Evolutionary conservation across 176 grass and related monocot species (phyloP), one percentile per base, ranked within the genome.

Genomic region (Poa pratensis): DNA sequence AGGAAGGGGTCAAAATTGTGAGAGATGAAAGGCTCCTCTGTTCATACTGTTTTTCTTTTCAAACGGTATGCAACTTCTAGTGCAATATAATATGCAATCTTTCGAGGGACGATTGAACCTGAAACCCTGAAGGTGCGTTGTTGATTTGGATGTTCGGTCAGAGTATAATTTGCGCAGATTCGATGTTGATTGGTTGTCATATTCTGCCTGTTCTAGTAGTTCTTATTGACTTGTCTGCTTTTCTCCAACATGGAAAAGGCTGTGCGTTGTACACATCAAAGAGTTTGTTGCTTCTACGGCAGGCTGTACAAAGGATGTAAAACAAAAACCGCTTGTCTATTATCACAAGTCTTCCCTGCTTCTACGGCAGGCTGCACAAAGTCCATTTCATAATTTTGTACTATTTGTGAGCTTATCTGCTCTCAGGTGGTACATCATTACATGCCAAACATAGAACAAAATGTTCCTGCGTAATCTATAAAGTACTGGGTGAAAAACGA

Each of bases 221-320:
- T 53, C 46, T 48, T 76, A 2, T 52, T 79, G 61, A 64, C 61
- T 73, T 43, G 64, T 26, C 13, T 63, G 5, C 63, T 22, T 17
- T 43, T 84, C 11, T 32, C 46, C 13, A 64, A 30, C 13, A 64
- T 53, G 22, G 37, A 43, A 18, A 53, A 22, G 17, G n/a, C 43
- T 73, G 81, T 64, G 81, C 54, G 75, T 20, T 67, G 55, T 79
- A 54, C n/a, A 64, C 71, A 76, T 18, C 32, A 73, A 75, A 76
- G 32, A 32, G 9, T 4, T 50, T 61, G 45, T 65, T 59, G 72
- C 60, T 63, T 63, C 60, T 28, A 63, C 60, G 60, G 60, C 60
- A 63, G 13, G 60, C 13, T 30, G 26, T 16, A 63, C 26, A 30
- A 30, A 59, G 57, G n/a, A 23, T 59, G 8, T 23, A 53, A 10